Percentiles rank a stretch among this genome's conserved stretches.
These are phyloP conservation scores for Penicilliopsis zonata DNA, from an alignment of 495 filamentous ascomycete species.

Conservation along the genomic window DNA sequence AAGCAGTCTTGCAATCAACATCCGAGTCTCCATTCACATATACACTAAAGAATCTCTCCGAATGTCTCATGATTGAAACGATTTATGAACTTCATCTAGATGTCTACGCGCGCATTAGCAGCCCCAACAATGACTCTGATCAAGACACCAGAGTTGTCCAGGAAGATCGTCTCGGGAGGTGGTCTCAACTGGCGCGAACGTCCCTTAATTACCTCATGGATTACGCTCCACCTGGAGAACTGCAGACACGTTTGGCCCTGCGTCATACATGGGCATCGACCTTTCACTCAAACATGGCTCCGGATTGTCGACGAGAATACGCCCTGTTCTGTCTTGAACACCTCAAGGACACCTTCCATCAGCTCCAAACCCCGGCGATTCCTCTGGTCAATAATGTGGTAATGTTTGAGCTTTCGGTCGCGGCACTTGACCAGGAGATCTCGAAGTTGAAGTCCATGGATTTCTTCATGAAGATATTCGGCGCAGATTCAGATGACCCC, in stretches of 20 bases:
- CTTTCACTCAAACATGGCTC: constrained; percentile 57
- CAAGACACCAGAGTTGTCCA: constrained; percentile 44
- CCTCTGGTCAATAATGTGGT: constrained; percentile 71
- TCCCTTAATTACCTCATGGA: constrained; percentile 41
- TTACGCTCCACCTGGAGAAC: constrained; percentile 11
- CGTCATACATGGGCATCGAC: constrained; percentile 80
- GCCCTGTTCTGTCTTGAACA: constrained; percentile 71
- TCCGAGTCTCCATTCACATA: constrained; percentile 14
- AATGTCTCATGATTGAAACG: constrained; percentile 55
- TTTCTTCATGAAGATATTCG: constrained; percentile 83
- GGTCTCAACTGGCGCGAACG: constrained; percentile 59
- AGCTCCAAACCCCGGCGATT: constrained; percentile 34
- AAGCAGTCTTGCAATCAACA: constrained; percentile 16
- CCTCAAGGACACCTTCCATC: constrained; percentile 38
- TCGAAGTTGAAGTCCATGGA: constrained; percentile 89
- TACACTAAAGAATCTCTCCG: constrained; percentile 10
- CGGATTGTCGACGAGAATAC: constrained; percentile 61
- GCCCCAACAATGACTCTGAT: constrained; percentile 59
- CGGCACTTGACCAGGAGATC: constrained; percentile 76
- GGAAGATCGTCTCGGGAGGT: constrained; percentile 58
- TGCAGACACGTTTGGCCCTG: constrained; percentile 23
- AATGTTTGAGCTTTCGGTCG: constrained; percentile 79
- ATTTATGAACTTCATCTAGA: constrained; percentile 87
- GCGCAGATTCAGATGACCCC: constrained; percentile 52
- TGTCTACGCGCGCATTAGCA: constrained; percentile 64